Percentiles rank a stretch among this genome's conserved stretches.
Conservation (phyloP, 495 filamentous ascomycete genomes). For the Ascobolus immersus region DNA sequence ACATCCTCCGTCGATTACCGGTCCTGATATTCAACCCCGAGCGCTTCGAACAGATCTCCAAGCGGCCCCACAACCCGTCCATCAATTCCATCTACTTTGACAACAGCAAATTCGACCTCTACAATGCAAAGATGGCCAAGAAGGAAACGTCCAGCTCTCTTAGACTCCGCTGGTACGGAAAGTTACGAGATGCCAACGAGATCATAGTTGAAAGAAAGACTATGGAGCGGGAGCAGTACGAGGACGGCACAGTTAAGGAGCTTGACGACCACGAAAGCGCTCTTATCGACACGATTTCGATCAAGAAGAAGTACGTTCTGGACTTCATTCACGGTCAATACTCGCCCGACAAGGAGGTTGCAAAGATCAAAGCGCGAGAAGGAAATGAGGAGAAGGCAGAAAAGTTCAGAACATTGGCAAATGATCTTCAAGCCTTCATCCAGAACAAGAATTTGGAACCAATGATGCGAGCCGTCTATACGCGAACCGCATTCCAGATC, state of each 20-base stretch:
- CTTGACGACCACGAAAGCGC: conserved; percentile 18
- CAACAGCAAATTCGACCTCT: conserved; percentile 57
- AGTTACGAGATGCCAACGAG: conserved; percentile 48
- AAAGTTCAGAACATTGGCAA: conserved; percentile 43
- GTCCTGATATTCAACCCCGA: conserved; percentile 78
- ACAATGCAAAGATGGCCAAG: conserved; percentile 58
- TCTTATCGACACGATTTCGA: conserved; percentile 46
- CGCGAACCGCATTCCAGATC: conserved; percentile 86
- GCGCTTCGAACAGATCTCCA: conserved; percentile 50
- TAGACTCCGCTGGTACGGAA: conserved; percentile 74
- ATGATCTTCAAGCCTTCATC: conserved; percentile 58
- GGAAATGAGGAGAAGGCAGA: conserved; percentile 34
- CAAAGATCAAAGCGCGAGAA: conserved; percentile 49
- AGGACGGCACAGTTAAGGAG: conserved; percentile 11
- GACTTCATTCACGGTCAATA: conserved; percentile 70
- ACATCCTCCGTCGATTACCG: conserved; percentile 68
- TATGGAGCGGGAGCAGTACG: conserved; percentile 44
- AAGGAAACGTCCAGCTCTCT: conserved; percentile 56
- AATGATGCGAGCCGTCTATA: conserved; percentile 75
- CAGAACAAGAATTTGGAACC: conserved; percentile 54
- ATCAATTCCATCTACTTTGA: conserved; percentile 95
- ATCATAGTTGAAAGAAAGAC: conserved; percentile 77
- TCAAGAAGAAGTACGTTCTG: conserved; percentile 87
- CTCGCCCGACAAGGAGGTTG: conserved; percentile 67
- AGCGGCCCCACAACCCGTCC: conserved; percentile 54